Percentiles rank a stretch among this genome's conserved stretches.
Evolutionary conservation across 192 early-diverging fungal species (phyloP).

Genomic region (Backusella australiensis): DNA sequence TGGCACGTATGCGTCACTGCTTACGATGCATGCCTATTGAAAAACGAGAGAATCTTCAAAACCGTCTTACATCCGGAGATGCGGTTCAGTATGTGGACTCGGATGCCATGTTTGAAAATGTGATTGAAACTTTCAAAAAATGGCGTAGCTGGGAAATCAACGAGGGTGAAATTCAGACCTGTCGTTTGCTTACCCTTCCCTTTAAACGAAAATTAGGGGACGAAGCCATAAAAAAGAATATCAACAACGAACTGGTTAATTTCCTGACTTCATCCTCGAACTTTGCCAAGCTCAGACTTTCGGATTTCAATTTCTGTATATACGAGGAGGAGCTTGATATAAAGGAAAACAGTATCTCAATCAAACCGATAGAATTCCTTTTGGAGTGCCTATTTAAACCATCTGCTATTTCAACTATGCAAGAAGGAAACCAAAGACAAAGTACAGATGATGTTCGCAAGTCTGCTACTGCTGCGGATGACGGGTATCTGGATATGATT

Average conservation of each 20-base stretch:
- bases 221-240: slow-evolving; percentile 1
- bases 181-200: slow-evolving; percentile 46
- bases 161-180: slow-evolving; percentile 32
- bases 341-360: slow-evolving; percentile 45
- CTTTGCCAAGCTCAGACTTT: slow-evolving; percentile 39
- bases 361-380: slow-evolving; percentile 34
- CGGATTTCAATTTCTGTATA: slow-evolving; percentile 42
- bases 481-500: slow-evolving; percentile 46
- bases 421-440: not conserved
- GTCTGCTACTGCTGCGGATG: not conserved
- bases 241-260: slow-evolving; percentile 22
- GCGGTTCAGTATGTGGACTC: slow-evolving; percentile 31
- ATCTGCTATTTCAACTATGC: not conserved
- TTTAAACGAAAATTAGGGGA: slow-evolving; percentile 33
- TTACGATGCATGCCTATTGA: slow-evolving; percentile 41
- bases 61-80: slow-evolving; percentile 41
- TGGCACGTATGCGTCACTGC: slow-evolving; percentile 64
- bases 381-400: slow-evolving; percentile 42
- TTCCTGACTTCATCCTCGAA: slow-evolving; percentile 37
- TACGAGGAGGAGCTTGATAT: slow-evolving; percentile 44
- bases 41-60: slow-evolving; percentile 37
- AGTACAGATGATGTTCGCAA: not conserved
- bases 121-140: slow-evolving; percentile 44
- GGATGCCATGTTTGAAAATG: slow-evolving; percentile 43
- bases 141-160: slow-evolving; percentile 69